Percentiles rank a stretch among this genome's conserved stretches.
Conservation (phyloP, 768 basidiomycete species). For the Hericium rajendrae region DNA sequence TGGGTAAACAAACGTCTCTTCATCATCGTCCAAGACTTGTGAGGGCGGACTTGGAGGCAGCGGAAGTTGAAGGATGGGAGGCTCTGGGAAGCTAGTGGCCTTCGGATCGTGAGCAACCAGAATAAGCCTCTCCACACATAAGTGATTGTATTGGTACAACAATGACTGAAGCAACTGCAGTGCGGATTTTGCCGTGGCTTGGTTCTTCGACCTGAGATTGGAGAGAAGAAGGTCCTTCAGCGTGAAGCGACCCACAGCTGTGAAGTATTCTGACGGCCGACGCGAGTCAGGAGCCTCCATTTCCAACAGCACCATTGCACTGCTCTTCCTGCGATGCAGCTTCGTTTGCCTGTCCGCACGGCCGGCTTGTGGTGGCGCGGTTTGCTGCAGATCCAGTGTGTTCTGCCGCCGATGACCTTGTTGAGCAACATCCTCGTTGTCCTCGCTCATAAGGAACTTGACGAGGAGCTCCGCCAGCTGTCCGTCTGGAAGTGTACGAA, state of each 20-base stretch:
- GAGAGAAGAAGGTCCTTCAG: slow-evolving; percentile 81
- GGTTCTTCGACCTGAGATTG: slow-evolving; percentile 61
- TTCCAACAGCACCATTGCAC: slow-evolving; percentile 84
- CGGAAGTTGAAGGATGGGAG: slow-evolving; percentile 25
- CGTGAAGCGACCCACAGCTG: slow-evolving; percentile 81
- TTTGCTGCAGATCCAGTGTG: slow-evolving; percentile 32
- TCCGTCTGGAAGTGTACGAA: slow-evolving; percentile 62
- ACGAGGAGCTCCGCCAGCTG: slow-evolving; percentile 64
- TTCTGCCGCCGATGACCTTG: slow-evolving; percentile 27
- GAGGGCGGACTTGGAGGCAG: slow-evolving; percentile 6
- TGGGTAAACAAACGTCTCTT: slow-evolving; percentile 42
- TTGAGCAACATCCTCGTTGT: slow-evolving; percentile 58
- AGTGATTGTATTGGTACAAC: slow-evolving; percentile 55
- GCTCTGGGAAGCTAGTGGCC: slow-evolving; percentile 70
- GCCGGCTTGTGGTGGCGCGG: slow-evolving; percentile 26
- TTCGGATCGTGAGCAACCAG: slow-evolving; percentile 56
- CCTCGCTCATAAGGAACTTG: slow-evolving; percentile 76
- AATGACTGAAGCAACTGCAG: slow-evolving; percentile 75
- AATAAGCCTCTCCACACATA: slow-evolving; percentile 60
- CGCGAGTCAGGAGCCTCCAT: slow-evolving; percentile 70
- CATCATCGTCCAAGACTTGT: slow-evolving; percentile 29
- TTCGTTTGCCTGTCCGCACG: slow-evolving; percentile 34
- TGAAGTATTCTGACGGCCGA: slow-evolving; percentile 73
- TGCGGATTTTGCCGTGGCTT: slow-evolving; percentile 62
- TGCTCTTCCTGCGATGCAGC: slow-evolving; percentile 63